phyloP scores from a whole-genome alignment of 208 protist genomes.

The Trichomonas gallinae region DNA sequence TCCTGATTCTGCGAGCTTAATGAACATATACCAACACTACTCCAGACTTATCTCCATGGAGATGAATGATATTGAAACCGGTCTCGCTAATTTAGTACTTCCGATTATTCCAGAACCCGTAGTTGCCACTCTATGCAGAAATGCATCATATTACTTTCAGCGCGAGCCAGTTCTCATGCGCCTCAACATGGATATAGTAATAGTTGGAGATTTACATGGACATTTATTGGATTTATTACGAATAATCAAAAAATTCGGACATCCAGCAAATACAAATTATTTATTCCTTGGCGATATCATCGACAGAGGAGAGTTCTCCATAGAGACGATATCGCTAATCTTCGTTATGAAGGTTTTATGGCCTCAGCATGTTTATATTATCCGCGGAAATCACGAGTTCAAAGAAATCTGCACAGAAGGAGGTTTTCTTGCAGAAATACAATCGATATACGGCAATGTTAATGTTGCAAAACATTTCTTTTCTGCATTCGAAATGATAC shows the following conservation, averaged over 20 bases:
- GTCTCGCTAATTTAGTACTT: not conserved
- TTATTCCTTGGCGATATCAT: not conserved
- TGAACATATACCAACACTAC: not conserved
- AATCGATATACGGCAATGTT: not conserved
- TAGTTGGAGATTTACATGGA: not conserved
- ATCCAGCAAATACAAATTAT: not conserved
- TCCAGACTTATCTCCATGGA: not conserved
- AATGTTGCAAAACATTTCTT: not conserved
- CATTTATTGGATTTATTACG: not conserved
- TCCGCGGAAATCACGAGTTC: not conserved
- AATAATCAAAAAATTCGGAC: not conserved
- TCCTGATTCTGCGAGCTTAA: too few relatives aligned
- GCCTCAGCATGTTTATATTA: not conserved
- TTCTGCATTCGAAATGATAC: not conserved
- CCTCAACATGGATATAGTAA: not conserved
- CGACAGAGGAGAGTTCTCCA: not conserved
- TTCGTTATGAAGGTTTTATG: not conserved
- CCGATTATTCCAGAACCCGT: not conserved
- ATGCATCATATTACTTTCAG: not conserved
- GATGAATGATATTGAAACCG: not conserved
- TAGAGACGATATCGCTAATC: not conserved
- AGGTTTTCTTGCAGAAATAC: not conserved
- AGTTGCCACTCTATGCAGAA: not conserved
- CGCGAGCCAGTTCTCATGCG: not conserved
- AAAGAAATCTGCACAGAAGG: not conserved